Base-by-base conservation (phyloP, 176 grass and related monocot species). In the Triticum aestivum region DNA sequence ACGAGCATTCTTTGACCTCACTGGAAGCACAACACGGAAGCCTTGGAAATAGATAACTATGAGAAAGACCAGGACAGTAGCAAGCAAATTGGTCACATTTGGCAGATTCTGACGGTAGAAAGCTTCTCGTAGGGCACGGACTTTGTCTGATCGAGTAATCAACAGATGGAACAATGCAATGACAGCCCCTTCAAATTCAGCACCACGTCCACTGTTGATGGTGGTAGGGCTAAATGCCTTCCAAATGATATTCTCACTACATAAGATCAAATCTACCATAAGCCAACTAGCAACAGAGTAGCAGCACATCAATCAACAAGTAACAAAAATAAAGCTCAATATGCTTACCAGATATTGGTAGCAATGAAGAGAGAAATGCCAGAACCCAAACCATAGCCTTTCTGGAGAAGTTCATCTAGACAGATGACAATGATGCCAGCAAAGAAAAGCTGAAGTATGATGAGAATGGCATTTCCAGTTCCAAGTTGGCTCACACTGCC, bases 1-100 rank as follows among this genome's bases (percentile, higher is more conserved):
- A 49, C 96, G 89, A 41, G 93, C 96, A 84, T 95, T 95, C 75
- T 95, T 98, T 37, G 93, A 95, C 42, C 93, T 95, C 77, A 98
- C 96, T 87, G 96, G 96, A 32, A 98, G 88, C 62, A 98, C 96
- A 82, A 98, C 96, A 6, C 91, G 84, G 83, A 98, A 98, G 20
- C 96, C 96, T 91, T 95, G 96, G 91, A 98, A 98, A 21, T 94
- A 98, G 86, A 95, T 93, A n/a, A 95, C 93, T 33, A 98, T 92
- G 71, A 98, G 93, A 82, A 98, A 98, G 44, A 98, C 96, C 72
- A 98, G 71, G 5, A 93, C 91, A 24, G 96, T 98, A n/a, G 96
- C 96, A 70, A 95, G 95, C 24, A 98, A 85, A 85, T 95, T 98
- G 71, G 95, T 95, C 54, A 98, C 91, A 64, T 98, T 98, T 61